These are phyloP conservation scores for Pleodorina starrii DNA, from an alignment of 139 green algal genomes.

Conservation along the genomic window DNA sequence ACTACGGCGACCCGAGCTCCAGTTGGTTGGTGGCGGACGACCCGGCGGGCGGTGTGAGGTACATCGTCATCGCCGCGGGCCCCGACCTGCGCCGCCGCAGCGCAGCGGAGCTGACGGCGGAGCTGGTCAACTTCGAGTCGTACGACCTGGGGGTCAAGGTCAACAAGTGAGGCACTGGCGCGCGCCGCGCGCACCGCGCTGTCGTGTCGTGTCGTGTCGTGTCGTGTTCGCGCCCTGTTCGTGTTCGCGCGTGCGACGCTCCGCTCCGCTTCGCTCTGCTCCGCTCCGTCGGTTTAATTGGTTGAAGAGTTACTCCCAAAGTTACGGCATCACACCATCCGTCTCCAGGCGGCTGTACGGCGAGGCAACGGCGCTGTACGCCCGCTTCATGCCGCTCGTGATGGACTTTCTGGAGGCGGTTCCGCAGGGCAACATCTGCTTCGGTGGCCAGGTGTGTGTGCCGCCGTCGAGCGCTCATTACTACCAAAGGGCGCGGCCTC, in stretches of 20 bases:
- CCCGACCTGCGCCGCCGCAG: conserved; percentile 4
- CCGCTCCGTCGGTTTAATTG: too few species aligned
- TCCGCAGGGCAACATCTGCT: conserved; percentile 33
- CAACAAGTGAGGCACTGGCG: too few species aligned
- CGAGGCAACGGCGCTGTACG: conserved; percentile 56
- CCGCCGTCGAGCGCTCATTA: background rate
- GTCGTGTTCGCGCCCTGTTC: too few species aligned
- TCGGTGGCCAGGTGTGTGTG: conserved; percentile 35
- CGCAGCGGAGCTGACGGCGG: background rate
- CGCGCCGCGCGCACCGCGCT: too few species aligned
- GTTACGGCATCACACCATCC: too few species aligned
- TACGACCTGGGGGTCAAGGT: conserved; percentile 57
- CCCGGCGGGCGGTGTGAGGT: conserved; percentile 5
- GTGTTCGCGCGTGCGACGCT: too few species aligned
- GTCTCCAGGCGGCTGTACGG: conserved; percentile 29
- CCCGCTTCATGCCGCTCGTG: conserved; percentile 57
- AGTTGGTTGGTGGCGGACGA: conserved; percentile 58
- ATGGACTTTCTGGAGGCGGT: conserved; percentile 53
- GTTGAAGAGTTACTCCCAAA: too few species aligned
- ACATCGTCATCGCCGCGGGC: conserved; percentile 46
- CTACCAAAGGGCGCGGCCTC: background rate
- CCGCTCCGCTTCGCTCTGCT: too few species aligned
- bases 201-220: too few species aligned
- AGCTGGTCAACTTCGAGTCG: conserved; percentile 58
- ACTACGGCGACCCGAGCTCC: conserved; percentile 51